phyloP scores from a whole-genome alignment of 2,329 filamentous ascomycete species.

The Diaporthe capsici region DNA sequence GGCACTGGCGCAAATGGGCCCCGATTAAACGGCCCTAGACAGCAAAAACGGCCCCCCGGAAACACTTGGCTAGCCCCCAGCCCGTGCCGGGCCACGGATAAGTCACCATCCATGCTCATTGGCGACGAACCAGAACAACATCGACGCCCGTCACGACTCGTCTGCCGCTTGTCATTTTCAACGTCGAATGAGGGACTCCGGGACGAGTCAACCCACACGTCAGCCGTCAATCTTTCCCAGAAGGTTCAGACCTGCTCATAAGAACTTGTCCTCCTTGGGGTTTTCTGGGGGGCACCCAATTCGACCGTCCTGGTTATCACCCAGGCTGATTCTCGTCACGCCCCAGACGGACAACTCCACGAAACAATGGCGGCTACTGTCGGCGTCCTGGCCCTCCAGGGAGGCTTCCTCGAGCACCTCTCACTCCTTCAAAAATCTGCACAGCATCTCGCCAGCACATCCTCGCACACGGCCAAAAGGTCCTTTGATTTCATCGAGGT shows the following conservation, averaged over 20 bases:
- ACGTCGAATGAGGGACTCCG: not conserved
- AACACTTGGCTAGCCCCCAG: not conserved
- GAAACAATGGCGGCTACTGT: conserved; percentile 60
- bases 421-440: conserved; percentile 80
- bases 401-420: conserved; percentile 92
- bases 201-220: conserved; percentile 6
- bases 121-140: conserved; percentile 12
- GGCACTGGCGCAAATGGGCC: conserved; percentile 12
- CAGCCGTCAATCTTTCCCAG: conserved; percentile 1
- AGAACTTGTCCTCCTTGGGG: not conserved
- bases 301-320: not conserved
- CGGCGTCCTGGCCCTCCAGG: conserved; percentile 84
- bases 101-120: conserved; percentile 28
- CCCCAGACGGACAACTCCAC: not conserved
- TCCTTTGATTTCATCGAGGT: conserved; percentile 81
- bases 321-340: not conserved
- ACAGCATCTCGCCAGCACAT: conserved; percentile 56
- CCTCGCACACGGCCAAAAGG: conserved; percentile 42
- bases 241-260: not conserved
- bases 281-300: not conserved
- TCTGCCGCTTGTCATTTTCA: conserved; percentile 8
- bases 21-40: conserved; percentile 5
- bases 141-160: conserved; percentile 27
- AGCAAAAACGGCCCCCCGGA: not conserved
- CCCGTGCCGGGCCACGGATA: conserved; percentile 12